Base-by-base conservation (phyloP, 208 protist species). In the Phytomonas francai region DNA sequence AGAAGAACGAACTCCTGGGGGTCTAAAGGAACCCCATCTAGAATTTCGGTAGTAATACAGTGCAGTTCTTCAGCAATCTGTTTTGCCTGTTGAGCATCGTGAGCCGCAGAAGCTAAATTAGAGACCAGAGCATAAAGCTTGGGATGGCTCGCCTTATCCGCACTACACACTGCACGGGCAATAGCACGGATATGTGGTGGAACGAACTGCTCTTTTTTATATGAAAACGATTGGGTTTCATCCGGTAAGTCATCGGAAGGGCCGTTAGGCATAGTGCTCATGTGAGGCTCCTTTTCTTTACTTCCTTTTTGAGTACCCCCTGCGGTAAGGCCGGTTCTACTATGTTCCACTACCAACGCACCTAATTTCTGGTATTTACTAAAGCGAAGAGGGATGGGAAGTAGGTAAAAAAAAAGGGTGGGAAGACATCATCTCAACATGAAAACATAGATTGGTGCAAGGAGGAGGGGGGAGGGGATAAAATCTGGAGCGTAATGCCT, bases 1-100 rank as follows among this genome's bases (percentile, higher is more conserved):
- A 96, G 89, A n/a, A 84, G 76, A 14, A 70, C 66, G 58, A 94
- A 85, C 62, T 89, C 82, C 19, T 71, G 67, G 45, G 63, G 14
- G 2, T 65, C 71, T 8, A 95, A 75, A 11, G 85, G 81, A 2
- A 74, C 67, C 14, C 73, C 83, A 54, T 86, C 60, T 72, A 75
- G 80, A 25, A 95, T 76, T 63, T 90, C 84, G 25, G 74, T 79
- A 8, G 85, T 79, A 34, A 94, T 27, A 29, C 58, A 27, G 56
- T 82, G 71, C 42, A 94, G 75, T 27, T 73, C 85, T 11, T 59
- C 62, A 32, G 61, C 11, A 59, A 73, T 32, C 59, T 36, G 42
- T 68, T 36, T 27, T 64, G 79, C 70, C 63, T 78, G 16, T 8
- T 7, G 73, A 78, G 68, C 27, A 39, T 42, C 39, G 1, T 14